Evolutionary conservation across 2,329 filamentous ascomycete species (phyloP).

Genomic region (Juglanconis sp.): DNA sequence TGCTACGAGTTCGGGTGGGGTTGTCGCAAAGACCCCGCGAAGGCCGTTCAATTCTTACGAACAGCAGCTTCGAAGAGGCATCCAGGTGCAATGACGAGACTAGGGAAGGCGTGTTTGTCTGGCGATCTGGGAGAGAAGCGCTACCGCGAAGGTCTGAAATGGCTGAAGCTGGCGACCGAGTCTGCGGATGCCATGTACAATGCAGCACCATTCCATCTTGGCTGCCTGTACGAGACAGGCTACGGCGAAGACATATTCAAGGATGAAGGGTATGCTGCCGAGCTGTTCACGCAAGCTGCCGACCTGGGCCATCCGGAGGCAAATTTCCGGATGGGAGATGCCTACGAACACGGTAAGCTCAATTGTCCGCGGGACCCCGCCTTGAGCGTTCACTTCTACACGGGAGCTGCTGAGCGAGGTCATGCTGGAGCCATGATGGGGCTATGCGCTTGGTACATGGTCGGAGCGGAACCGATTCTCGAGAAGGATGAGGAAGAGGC

Average conservation of each 20-base stretch:
- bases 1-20: slow-evolving; percentile 99
- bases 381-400: slow-evolving; percentile 96
- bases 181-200: slow-evolving; percentile 91
- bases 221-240: slow-evolving; percentile 83
- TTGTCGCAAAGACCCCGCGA: slow-evolving; percentile 81
- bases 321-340: slow-evolving; percentile 85
- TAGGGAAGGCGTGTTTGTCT: slow-evolving; percentile 85
- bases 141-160: slow-evolving; percentile 90
- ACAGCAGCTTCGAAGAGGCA: slow-evolving; percentile 90
- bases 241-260: slow-evolving; percentile 92
- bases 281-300: slow-evolving; percentile 90
- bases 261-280: slow-evolving; percentile 85
- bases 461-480: slow-evolving; percentile 85
- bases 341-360: slow-evolving; percentile 89
- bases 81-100: slow-evolving; percentile 87
- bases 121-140: slow-evolving; percentile 85
- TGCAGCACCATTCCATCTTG: slow-evolving; percentile 85
- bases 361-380: slow-evolving; percentile 87
- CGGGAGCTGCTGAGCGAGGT: slow-evolving; percentile 79
- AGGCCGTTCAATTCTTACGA: slow-evolving; percentile 91
- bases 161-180: slow-evolving; percentile 91
- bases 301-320: slow-evolving; percentile 87
- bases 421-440: slow-evolving; percentile 95
- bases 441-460: slow-evolving; percentile 96
- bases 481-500: slow-evolving; percentile 96